Percentiles rank a stretch among this genome's conserved stretches.
Evolutionary conservation across 140 eudicot genomes (phyloP).

Genomic region (Bidens hawaiensis): DNA sequence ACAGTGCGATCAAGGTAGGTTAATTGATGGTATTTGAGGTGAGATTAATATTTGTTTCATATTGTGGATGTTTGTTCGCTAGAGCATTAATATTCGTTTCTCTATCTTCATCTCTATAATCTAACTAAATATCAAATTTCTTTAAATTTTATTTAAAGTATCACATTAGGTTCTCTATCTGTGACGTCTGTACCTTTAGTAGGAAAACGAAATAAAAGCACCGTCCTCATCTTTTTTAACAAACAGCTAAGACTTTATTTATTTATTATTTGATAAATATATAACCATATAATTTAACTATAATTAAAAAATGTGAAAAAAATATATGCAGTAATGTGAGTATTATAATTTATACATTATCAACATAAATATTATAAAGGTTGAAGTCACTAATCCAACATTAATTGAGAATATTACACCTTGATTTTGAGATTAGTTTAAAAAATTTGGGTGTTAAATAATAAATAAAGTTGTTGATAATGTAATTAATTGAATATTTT

Average conservation of each 20-base stretch:
- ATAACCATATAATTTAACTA: neutral
- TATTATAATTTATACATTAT: constrained; percentile 2
- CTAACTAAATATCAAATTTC: too few species aligned
- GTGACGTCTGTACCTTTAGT: too few species aligned
- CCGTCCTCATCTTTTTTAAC: neutral
- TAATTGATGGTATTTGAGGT: too few species aligned
- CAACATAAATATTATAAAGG: constrained; percentile 2
- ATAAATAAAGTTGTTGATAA: constrained; percentile 13
- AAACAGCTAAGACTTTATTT: neutral
- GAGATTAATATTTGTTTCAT: too few species aligned
- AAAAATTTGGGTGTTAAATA: neutral
- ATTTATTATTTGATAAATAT: neutral
- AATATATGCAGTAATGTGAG: neutral
- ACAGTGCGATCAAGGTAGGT: too few species aligned
- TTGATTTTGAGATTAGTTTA: constrained; percentile 5
- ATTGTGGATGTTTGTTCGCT: neutral
- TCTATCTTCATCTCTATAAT: too few species aligned
- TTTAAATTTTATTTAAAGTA: too few species aligned
- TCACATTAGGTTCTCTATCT: too few species aligned
- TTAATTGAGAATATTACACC: constrained; percentile 21
- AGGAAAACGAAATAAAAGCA: too few species aligned
- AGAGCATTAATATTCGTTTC: too few species aligned
- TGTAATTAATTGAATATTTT: constrained; percentile 2
- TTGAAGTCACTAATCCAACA: constrained; percentile 10
- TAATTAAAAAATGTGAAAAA: neutral